Evolutionary conservation across 2,329 filamentous ascomycete genomes (phyloP), one percentile per base, ranked within the genome.

Genomic region (Grosmannia penicillata): DNA sequence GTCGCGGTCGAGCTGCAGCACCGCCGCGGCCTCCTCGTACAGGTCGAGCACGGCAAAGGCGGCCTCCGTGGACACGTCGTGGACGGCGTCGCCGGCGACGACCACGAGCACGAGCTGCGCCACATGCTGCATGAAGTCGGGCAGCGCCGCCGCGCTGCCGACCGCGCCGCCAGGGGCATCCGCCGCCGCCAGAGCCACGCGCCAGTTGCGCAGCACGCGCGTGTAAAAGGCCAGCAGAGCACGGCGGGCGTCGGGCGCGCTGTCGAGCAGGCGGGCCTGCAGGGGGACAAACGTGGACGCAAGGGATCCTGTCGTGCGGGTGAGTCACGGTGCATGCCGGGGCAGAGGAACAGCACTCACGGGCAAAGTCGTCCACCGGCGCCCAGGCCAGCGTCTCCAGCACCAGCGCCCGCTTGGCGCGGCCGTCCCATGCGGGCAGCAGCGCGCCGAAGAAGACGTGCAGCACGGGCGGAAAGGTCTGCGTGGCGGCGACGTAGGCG

Each of bases 211-310:
- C 33, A 89, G 65, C 6, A 93, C 60, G 10, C 58, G 56, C 2
- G 70, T 76, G 55, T 89, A 91, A 44, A 85, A 75, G 2, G 56
- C 55, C 3, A 91, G 64, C 3, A 93, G 59, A 3, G 62, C 61
- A 0, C 70, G 51, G 47, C 77, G 78, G 1, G 75, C 72, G 6
- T 61, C 50, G 0, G 63, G 42, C 1, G 60, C 62, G 30, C 66
- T 62, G 46, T 70, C 61, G 9, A 74, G 54, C 1, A 75, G 49
- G 18, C 59, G 60, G 1, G 55, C 54, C 48, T 80, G 72, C 11
- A 79, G 55, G 1, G 60, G 62, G 19, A 58, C 50, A 17, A 78
- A 63, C 11, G 69, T 57, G n/a, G 58, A 53, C 21, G 51, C 30
- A 40, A 67, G 61, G 3, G 40, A 4, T 10, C 7, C 8, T 29